Evolutionary conservation across 257 asterid species (phyloP), one percentile per base, ranked within the genome.

Genomic region (Penstemon eatonii): DNA sequence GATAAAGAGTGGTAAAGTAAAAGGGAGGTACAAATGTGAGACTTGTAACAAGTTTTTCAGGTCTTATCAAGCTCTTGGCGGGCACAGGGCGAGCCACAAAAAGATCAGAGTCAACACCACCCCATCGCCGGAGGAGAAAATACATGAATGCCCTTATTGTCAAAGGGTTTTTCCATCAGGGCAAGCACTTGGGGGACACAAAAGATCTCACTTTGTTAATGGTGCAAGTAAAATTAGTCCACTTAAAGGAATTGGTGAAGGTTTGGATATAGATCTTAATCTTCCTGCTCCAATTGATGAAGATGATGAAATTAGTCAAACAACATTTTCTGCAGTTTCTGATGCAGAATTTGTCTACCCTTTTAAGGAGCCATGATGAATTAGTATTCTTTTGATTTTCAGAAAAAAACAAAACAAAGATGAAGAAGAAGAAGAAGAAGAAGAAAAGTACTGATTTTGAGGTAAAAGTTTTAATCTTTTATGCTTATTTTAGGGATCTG

Each of bases 151-250:
- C 76, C 98, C 96, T 3, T 79, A 84, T 71, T 92, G 98, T 57
- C 75, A 66, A 58, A 82, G 92, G 79, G 75, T 89, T 56, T 92
- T 92, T 73, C 45, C 92, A 11, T 92, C 98, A 0, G 98, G 96
- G 9, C 96, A 89, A 69, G 98, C 98, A 0, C 90, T 92, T 15
- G 98, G 98, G 7, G 98, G 98, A 33, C 98, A 92, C 69, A 92
- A 89, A 66, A 81, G 98, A 68, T 79, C 98, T 15, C 98, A 92
- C 81, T 82, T 76, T 60, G 58, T 77, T 41, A 25, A 25, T 25
- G 84, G 82, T 5, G 79, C 75, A 4, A 81, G 84, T 15, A 65
- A 52, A 53, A 51, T 67, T 63, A 64, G 60, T 44, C 72, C 77
- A 57, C 43, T 45, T 67, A 54, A 88, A 13, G 80, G 83, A 71